Percentiles rank a stretch among this genome's conserved stretches.
phyloP scores from a whole-genome alignment of 306 rosid species.

The Fagus crenata region DNA sequence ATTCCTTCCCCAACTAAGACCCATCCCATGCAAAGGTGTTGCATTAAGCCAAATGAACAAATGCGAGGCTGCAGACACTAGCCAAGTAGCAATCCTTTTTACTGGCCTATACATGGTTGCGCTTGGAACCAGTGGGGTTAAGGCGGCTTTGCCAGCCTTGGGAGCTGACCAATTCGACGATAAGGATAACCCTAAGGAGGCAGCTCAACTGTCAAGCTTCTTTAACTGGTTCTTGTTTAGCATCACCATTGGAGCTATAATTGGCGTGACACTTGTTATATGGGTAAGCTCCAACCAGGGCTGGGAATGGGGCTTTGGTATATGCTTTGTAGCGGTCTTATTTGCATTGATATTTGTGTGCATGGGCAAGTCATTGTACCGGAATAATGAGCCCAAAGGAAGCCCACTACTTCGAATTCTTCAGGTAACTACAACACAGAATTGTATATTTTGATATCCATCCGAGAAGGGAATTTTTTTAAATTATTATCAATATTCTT shows the following conservation, averaged over 20 bases:
- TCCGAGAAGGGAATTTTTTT: too few species aligned
- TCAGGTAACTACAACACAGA: slow-evolving; percentile 42
- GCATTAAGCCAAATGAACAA: slow-evolving; percentile 28
- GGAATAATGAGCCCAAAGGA: slow-evolving; percentile 59
- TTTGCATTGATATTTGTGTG: slow-evolving; percentile 34
- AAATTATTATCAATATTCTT: too few species aligned
- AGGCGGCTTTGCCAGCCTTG: slow-evolving; percentile 69
- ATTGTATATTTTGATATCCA: neutral
- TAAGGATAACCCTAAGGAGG: slow-evolving; percentile 60
- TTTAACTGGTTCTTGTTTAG: slow-evolving; percentile 86
- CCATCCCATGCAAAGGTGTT: slow-evolving; percentile 50
- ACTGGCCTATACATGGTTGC: slow-evolving; percentile 72
- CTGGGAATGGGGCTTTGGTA: slow-evolving; percentile 66
- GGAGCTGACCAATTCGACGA: slow-evolving; percentile 85
- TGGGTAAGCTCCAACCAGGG: slow-evolving; percentile 68
- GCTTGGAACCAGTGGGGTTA: slow-evolving; percentile 70
- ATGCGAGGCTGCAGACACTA: slow-evolving; percentile 44
- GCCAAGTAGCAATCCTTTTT: slow-evolving; percentile 56
- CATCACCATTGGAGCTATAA: slow-evolving; percentile 58
- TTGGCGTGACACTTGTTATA: slow-evolving; percentile 62
- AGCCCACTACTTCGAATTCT: slow-evolving; percentile 65
- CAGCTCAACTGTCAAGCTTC: slow-evolving; percentile 63
- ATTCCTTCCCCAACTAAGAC: slow-evolving; percentile 51
- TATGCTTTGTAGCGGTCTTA: slow-evolving; percentile 45
- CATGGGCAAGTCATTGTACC: slow-evolving; percentile 63